Evolutionary conservation across 2,329 filamentous ascomycete species (phyloP).

Genomic region (Chalara sp.): DNA sequence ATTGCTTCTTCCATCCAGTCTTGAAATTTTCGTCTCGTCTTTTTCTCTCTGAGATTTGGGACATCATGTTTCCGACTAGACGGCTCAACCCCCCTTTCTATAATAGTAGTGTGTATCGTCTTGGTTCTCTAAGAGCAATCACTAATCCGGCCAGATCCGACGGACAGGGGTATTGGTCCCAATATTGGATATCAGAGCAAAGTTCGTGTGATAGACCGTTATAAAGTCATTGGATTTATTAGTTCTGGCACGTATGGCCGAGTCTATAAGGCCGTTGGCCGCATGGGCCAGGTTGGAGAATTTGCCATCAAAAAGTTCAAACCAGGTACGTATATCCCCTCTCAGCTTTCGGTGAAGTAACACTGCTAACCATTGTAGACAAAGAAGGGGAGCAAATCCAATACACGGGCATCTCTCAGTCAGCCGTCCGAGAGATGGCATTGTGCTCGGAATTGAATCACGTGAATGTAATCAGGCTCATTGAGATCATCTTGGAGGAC

Average conservation of each 20-base stretch:
- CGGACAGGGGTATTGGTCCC: conserved; percentile 40
- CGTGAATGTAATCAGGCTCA: conserved; percentile 79
- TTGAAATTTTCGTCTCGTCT: too few species aligned
- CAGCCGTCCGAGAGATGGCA: conserved; percentile 94
- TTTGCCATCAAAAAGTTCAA: conserved; percentile 95
- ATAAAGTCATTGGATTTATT: conserved; percentile 97
- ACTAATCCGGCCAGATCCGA: conserved; percentile 36
- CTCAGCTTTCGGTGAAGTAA: background rate
- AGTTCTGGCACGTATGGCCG: conserved; percentile 96
- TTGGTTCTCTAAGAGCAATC: too few species aligned
- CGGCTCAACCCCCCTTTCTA: background rate
- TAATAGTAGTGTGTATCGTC: background rate
- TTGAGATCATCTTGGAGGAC: conserved; percentile 95
- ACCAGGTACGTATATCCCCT: conserved; percentile 19
- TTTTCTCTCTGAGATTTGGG: too few species aligned
- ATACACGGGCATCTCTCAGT: conserved; percentile 97
- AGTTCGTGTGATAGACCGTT: conserved; percentile 83
- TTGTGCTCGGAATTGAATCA: conserved; percentile 89
- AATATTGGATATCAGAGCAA: conserved; percentile 60
- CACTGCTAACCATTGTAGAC: conserved; percentile 39
- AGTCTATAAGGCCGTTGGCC: conserved; percentile 88
- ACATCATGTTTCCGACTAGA: conserved; percentile 1
- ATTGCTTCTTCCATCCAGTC: too few species aligned
- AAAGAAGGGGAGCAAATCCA: conserved; percentile 93
- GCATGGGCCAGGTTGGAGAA: conserved; percentile 66